Conservation (phyloP, 768 basidiomycete genomes). For the Lenzites betulinus region DNA sequence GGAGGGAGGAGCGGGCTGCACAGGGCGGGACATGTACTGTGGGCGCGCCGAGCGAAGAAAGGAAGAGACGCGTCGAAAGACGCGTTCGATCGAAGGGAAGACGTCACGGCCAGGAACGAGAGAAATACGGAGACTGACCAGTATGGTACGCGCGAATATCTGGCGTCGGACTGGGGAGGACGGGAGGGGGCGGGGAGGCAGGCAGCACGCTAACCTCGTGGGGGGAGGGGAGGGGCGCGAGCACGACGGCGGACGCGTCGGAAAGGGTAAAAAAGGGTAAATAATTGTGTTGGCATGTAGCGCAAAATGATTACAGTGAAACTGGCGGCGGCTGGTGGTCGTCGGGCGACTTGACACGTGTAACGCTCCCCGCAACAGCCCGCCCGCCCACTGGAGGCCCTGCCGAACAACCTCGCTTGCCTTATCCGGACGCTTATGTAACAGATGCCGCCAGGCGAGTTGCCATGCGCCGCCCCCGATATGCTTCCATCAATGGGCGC, state of each 20-base stretch:
- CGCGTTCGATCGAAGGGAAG: conserved; percentile 19
- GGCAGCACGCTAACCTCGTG: conserved; percentile 21
- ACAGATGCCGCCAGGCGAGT: conserved; percentile 2
- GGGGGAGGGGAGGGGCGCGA: conserved; percentile 19
- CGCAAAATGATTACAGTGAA: conserved; percentile 31
- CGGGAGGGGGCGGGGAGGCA: conserved; percentile 8
- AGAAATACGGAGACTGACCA: conserved; percentile 8
- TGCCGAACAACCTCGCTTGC: conserved; percentile 21
- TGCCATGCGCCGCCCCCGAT: conserved; percentile 18
- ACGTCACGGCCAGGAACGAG: conserved; percentile 13
- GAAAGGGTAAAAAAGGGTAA: conserved; percentile 24
- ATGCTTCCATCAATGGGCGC: conserved; percentile 18
- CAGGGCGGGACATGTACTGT: background rate
- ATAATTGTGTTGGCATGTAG: conserved; percentile 26
- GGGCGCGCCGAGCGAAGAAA: conserved; percentile 13
- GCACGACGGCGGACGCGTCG: conserved; percentile 18
- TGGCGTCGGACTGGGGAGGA: conserved; percentile 10
- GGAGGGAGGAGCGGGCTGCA: background rate
- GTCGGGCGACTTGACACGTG: conserved; percentile 27
- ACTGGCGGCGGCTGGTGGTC: conserved; percentile 22
- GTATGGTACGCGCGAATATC: conserved; percentile 13
- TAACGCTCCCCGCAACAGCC: conserved; percentile 26
- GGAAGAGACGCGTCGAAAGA: conserved; percentile 19
- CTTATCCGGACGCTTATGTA: conserved; percentile 15
- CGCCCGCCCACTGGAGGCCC: conserved; percentile 11